Evolutionary conservation across 2,329 filamentous ascomycete genomes (phyloP), one percentile per base, ranked within the genome.

Genomic region (Colletotrichum sidae): DNA sequence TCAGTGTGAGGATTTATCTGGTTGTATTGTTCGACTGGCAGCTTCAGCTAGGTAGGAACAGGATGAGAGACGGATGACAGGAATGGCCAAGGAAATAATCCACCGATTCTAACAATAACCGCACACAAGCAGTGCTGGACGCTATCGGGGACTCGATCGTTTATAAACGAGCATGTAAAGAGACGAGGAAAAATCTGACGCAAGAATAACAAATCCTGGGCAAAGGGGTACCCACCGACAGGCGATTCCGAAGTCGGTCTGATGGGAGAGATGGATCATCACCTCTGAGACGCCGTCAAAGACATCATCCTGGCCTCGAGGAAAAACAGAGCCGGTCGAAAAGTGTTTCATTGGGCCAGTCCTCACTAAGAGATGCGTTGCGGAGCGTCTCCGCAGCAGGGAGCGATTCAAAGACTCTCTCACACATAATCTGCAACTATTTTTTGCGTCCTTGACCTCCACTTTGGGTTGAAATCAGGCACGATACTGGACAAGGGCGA

Each of bases 381-480:
- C 61, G 56, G 56, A 64, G 56, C 17, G 38, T 38, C 61, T 55
- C 61, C 61, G 61, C 61, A 60, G 61, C 61, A 44, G 56, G 51
- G 56, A 56, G 1, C 25, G 25, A 25, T 25, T 25, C 25, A 25
- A 25, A 25, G 25, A 58, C 55, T 52, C 39, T 10, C 39, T 10
- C 39, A 52, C 47, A 59, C 38, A 38, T 2, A 17, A 65, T 37
- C 50, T 62, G 46, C 62, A 51, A 56, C 62, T 52, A 37, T 38
- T 61, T 61, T 35, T 38, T 59, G 35, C 58, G 58, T 61, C 62
- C 44, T 12, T 38, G 35, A 55, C 46, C 58, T 63, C 63, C 63
- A 66, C 58, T 53, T 66, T 53, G 46, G 63, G 58, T 63, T 39
- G 52, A 39, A 57, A 66, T 66, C 63, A 57, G 63, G 63, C 58